Base-by-base conservation (phyloP, 2,329 filamentous ascomycete species). In the Trichoderma sp. region DNA sequence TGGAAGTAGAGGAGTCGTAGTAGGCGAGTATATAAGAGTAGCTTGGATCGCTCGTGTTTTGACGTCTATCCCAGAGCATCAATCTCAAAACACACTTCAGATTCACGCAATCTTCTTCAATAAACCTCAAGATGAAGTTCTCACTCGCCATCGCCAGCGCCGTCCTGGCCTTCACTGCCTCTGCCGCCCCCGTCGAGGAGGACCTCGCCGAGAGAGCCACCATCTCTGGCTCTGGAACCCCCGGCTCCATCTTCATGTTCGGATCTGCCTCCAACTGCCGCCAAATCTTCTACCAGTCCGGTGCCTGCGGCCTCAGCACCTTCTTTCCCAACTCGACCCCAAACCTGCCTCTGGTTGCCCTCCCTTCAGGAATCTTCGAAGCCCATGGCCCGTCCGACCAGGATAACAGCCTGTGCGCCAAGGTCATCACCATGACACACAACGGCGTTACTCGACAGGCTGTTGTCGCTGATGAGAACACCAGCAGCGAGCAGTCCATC, bases 291-390 rank as follows among this genome's bases (percentile, higher is more conserved):
- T 77, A 64, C 62, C 35, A 77, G 21, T 74, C n/a, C 16, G 76
- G 76, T 12, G 74, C 76, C 35, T 77, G 76, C 38, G 76, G 76
- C n/a, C 74, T 77, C 29, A 77, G 76, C 76, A 77, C 76, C 27
- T 77, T 69, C 68, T 76, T 75, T 21, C 24, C 71, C 65, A 69
- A 71, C 62, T 4, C 67, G 50, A 73, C 75, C 53, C 33, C 62
- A 29, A 75, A 50, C 59, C 64, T 77, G 74, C 63, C 76, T 24
- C 74, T 77, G 9, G 67, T 77, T 59, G 76, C 76, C 3, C 41
- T 77, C 4, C 74, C 76, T 21, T 66, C 62, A 21, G 12, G 18
- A 12, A 41, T 77, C 53, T 75, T 77, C n/a, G 64, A 73, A 1
- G 14, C 38, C 18, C 69, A 60, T 16, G 76, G 76, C 24, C 14